Evolutionary conservation across 148 eudicot genomes (phyloP).

Genomic region (Persicaria maculosa): DNA sequence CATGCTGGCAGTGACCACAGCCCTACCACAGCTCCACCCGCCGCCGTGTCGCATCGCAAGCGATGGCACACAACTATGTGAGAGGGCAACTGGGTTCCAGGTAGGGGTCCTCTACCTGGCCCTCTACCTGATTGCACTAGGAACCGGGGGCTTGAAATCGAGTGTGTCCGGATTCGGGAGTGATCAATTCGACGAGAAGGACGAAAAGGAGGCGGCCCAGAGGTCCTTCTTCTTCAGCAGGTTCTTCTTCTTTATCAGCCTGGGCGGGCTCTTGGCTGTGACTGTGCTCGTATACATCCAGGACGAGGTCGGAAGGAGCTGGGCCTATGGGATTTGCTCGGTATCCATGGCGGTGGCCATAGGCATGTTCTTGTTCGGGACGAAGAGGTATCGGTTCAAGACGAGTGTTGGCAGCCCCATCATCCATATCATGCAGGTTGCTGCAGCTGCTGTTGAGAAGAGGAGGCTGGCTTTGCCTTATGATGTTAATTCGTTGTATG

Average conservation of each 20-base stretch:
- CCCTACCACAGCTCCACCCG: constrained; percentile 53
- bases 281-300: constrained; percentile 81
- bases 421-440: constrained; percentile 59
- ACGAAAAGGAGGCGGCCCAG: constrained; percentile 60
- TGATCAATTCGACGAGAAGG: constrained; percentile 64
- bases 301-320: constrained; percentile 66
- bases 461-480: constrained; percentile 45
- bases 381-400: constrained; percentile 61
- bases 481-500: constrained; percentile 48
- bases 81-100: constrained; percentile 58
- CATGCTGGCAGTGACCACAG: constrained; percentile 53
- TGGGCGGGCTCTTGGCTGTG: constrained; percentile 70
- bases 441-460: constrained; percentile 53
- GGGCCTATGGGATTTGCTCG: constrained; percentile 78
- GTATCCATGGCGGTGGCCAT: constrained; percentile 61
- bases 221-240: constrained; percentile 82
- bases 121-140: constrained; percentile 50
- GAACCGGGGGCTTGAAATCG: constrained; percentile 64
- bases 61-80: constrained; percentile 23
- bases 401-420: constrained; percentile 70
- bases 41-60: constrained; percentile 37
- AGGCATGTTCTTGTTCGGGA: constrained; percentile 46
- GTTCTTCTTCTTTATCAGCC: constrained; percentile 84
- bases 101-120: constrained; percentile 33
- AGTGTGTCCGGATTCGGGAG: constrained; percentile 73